Conservation (phyloP, 768 basidiomycete genomes). For the Inosperma sp. region DNA sequence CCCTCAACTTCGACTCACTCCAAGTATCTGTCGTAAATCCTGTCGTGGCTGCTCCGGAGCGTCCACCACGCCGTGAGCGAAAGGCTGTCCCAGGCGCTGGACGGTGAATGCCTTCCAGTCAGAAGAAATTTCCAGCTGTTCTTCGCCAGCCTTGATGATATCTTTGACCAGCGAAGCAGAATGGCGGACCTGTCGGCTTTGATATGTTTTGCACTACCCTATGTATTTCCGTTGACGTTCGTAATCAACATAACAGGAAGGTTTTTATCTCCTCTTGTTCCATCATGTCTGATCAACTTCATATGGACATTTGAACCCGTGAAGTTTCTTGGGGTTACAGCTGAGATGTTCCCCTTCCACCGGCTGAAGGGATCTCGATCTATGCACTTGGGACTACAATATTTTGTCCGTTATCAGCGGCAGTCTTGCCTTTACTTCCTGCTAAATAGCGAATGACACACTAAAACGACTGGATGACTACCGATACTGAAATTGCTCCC, state of each 20-base stretch:
- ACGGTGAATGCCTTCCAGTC: slow-evolving; percentile 27
- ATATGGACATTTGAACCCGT: slow-evolving; percentile 61
- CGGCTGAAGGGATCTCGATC: slow-evolving; percentile 62
- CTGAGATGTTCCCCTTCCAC: slow-evolving; percentile 60
- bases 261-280: too few species aligned
- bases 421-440: slow-evolving; percentile 61
- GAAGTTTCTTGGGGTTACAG: slow-evolving; percentile 57
- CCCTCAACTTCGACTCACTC: slow-evolving; percentile 95
- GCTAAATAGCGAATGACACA: slow-evolving; percentile 62
- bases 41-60: slow-evolving; percentile 62
- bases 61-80: slow-evolving; percentile 68
- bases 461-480: slow-evolving; percentile 63
- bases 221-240: too few species aligned
- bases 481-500: slow-evolving; percentile 60
- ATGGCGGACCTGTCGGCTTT: too few species aligned
- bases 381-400: slow-evolving; percentile 47
- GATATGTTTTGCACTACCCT: too few species aligned
- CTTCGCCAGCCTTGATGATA: slow-evolving; percentile 1
- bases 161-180: too few species aligned
- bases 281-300: too few species aligned
- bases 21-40: slow-evolving; percentile 65
- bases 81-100: slow-evolving; percentile 81
- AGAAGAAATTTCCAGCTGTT: neutral
- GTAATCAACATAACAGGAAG: too few species aligned
- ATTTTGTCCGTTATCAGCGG: slow-evolving; percentile 32